These are phyloP conservation scores for Phytopythium ostracodes DNA, from an alignment of 352 stramenopile genomes.

Conservation along the genomic window DNA sequence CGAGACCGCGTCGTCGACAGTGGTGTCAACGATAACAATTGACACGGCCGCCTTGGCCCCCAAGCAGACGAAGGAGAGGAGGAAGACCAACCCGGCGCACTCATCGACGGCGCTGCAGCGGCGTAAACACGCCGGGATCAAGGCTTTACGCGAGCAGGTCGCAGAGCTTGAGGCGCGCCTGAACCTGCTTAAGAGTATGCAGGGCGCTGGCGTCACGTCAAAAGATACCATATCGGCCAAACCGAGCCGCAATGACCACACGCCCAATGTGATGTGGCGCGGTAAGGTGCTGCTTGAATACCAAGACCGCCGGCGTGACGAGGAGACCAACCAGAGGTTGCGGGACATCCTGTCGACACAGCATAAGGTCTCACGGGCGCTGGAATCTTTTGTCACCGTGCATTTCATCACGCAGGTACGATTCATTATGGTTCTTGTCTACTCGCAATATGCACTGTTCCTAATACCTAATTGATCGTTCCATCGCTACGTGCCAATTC, in stretches of 20 bases:
- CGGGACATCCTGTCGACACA: background rate
- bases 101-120: constrained; percentile 5
- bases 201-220: background rate
- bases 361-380: background rate
- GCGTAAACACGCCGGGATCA: constrained; percentile 15
- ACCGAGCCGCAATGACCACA: background rate
- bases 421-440: background rate
- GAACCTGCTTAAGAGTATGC: background rate
- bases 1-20: no score
- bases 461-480: background rate
- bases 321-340: background rate
- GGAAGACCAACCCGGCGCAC: background rate
- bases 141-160: constrained; percentile 14
- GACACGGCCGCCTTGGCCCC: no score
- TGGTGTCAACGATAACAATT: no score
- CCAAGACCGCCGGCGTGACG: no score
- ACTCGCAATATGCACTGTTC: background rate
- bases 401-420: background rate
- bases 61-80: background rate
- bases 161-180: constrained; percentile 11
- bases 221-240: background rate
- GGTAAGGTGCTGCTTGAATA: background rate
- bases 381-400: background rate
- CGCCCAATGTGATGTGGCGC: background rate
- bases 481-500: background rate